These are phyloP conservation scores for Chrysoporthe deuterocubensis DNA, from an alignment of 2,329 filamentous ascomycete species.

Conservation along the genomic window DNA sequence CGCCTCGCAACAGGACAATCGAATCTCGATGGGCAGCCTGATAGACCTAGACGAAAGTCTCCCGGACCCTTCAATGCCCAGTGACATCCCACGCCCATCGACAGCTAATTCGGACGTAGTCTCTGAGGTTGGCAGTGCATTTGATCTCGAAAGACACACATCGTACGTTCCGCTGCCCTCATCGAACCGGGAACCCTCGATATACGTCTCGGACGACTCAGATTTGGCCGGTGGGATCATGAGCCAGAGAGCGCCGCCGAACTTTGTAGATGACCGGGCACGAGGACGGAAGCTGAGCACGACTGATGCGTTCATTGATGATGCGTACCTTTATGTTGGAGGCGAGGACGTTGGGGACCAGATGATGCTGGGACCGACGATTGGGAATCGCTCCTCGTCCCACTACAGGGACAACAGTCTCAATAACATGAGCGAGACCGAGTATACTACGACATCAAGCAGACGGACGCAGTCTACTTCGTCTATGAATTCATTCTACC, in stretches of 20 bases:
- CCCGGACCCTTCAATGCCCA: conserved; percentile 48
- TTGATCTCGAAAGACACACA: conserved; percentile 66
- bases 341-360: conserved; percentile 15
- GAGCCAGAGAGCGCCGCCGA: conserved; percentile 28
- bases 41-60: conserved; percentile 43
- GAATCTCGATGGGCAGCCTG: conserved; percentile 41
- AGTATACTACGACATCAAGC: conserved; percentile 29
- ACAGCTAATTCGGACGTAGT: conserved; percentile 63
- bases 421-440: conserved; percentile 16
- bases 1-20: conserved; percentile 36
- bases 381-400: not conserved
- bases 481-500: conserved; percentile 23
- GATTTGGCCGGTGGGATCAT: conserved; percentile 44
- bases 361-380: conserved; percentile 6
- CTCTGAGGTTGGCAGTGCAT: conserved; percentile 60
- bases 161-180: conserved; percentile 52
- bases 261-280: conserved; percentile 11
- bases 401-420: conserved; percentile 7
- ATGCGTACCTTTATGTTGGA: conserved; percentile 23
- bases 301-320: conserved; percentile 29
- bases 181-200: conserved; percentile 57
- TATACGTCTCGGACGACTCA: conserved; percentile 62
- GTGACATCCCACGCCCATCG: conserved; percentile 57
- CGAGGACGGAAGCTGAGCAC: conserved; percentile 13
- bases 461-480: conserved; percentile 24